Evolutionary conservation across 257 asterid species (phyloP).

Genomic region (Eustoma russellianum): DNA sequence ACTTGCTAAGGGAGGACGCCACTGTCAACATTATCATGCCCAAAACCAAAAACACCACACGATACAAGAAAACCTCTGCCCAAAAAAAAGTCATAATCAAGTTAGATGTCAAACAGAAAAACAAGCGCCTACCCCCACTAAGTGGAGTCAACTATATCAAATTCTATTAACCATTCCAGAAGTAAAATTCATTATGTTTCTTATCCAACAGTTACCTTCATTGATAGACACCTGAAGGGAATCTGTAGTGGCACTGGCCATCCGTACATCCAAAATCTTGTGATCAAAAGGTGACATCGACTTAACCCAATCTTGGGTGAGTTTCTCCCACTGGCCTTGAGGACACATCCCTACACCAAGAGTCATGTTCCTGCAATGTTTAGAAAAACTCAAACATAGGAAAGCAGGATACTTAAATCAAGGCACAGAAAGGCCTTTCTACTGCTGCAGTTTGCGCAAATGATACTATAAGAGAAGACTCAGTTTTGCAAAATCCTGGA

Average conservation of each 20-base stretch:
- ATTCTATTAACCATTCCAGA: background rate
- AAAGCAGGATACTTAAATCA: background rate
- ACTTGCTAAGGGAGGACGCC: conserved; percentile 72
- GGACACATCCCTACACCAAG: conserved; percentile 77
- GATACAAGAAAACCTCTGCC: conserved; percentile 59
- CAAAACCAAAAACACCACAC: conserved; percentile 55
- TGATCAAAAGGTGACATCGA: conserved; percentile 88
- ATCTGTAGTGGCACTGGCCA: conserved; percentile 37
- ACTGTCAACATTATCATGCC: conserved; percentile 49
- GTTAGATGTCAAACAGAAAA: background rate
- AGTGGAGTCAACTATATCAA: too few relatives aligned
- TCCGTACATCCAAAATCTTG: conserved; percentile 66
- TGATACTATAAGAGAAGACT: too few relatives aligned
- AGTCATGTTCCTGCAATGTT: conserved; percentile 54
- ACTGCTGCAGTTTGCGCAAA: too few relatives aligned
- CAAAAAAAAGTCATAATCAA: conserved; percentile 9
- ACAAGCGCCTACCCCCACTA: too few relatives aligned
- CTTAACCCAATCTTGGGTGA: conserved; percentile 61
- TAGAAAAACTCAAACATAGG: background rate
- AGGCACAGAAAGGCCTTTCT: too few relatives aligned
- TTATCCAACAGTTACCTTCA: conserved; percentile 58
- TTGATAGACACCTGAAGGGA: conserved; percentile 60
- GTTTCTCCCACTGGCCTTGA: conserved; percentile 69
- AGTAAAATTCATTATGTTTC: conserved; percentile 1
- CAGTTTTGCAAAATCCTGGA: too few relatives aligned